These are phyloP conservation scores for Xanthoconium purpureum DNA, from an alignment of 768 basidiomycete species.

Conservation along the genomic window DNA sequence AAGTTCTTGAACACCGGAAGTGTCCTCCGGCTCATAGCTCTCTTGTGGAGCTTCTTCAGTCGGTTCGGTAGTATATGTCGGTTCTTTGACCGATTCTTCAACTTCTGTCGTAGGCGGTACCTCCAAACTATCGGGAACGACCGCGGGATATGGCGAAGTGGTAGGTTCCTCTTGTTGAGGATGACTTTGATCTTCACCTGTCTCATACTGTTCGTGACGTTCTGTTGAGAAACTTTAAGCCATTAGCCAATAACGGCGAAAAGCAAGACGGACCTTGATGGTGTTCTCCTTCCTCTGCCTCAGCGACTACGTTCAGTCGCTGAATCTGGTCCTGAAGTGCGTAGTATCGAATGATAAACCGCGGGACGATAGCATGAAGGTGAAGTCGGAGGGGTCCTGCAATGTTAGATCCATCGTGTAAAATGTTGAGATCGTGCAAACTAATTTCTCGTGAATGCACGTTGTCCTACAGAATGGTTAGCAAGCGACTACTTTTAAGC, in stretches of 20 bases:
- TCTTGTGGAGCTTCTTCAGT: conserved; percentile 11
- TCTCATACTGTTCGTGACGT: conserved; percentile 9
- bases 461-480: conserved; percentile 52
- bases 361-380: conserved; percentile 46
- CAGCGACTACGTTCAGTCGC: conserved; percentile 31
- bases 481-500: not conserved
- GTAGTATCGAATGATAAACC: conserved; percentile 68
- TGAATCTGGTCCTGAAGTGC: conserved; percentile 57
- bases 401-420: conserved; percentile 64
- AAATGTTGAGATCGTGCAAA: conserved; percentile 66
- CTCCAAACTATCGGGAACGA: conserved; percentile 1
- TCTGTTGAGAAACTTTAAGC: conserved; percentile 13
- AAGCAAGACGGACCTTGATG: conserved; percentile 17
- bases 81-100: conserved; percentile 5
- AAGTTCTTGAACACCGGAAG: conserved; percentile 6
- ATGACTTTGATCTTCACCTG: conserved; percentile 5
- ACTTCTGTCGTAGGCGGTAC: not conserved
- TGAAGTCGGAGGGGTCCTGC: conserved; percentile 61
- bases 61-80: not conserved
- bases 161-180: conserved; percentile 7
- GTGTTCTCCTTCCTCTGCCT: conserved; percentile 15
- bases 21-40: conserved; percentile 3
- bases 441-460: conserved; percentile 64
- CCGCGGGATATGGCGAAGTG: not conserved
- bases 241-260: not conserved